These are phyloP conservation scores for Ceraceosorus guamensis DNA, from an alignment of 1,284 basidiomycete species.

Conservation along the genomic window DNA sequence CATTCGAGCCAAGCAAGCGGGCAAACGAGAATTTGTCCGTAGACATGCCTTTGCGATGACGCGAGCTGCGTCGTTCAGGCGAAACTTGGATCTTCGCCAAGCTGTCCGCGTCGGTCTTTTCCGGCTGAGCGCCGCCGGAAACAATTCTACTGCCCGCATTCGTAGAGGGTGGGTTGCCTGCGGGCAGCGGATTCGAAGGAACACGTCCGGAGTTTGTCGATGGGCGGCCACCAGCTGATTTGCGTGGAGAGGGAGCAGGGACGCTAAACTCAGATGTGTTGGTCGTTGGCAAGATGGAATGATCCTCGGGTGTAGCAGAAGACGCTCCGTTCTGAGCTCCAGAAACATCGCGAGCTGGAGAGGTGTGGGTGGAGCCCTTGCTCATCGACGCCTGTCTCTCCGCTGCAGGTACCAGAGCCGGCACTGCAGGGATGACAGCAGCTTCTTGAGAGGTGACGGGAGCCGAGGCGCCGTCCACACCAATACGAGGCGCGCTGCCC, in stretches of 20 bases:
- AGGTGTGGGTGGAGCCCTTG: background rate
- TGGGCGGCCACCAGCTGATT: too few relatives aligned
- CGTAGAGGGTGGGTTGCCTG: constrained; percentile 16
- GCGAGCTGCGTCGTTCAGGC: constrained; percentile 4
- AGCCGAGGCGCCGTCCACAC: constrained; percentile 15
- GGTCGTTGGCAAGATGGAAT: too few relatives aligned
- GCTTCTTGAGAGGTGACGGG: constrained; percentile 11
- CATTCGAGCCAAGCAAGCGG: constrained; percentile 24
- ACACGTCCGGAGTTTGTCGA: background rate
- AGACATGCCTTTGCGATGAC: constrained; percentile 41
- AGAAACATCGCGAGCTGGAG: background rate
- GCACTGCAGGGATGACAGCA: constrained; percentile 10
- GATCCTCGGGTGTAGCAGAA: background rate
- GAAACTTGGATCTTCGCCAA: too few relatives aligned
- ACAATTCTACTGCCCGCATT: constrained; percentile 6
- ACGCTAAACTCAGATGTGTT: too few relatives aligned
- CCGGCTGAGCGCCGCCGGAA: constrained; percentile 8
- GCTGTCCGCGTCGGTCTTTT: background rate
- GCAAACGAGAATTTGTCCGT: constrained; percentile 40
- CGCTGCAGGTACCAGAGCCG: constrained; percentile 17
- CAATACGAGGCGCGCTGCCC: constrained; percentile 16
- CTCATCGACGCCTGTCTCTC: constrained; percentile 10
- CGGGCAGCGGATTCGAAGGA: background rate
- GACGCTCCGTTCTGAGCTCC: background rate
- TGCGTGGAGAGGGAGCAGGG: too few relatives aligned